A percentile compares a stretch with the other conserved stretches of the same genome.
These are phyloP conservation scores for Lumnitzera littorea DNA, from an alignment of 345 rosid genomes.

Conservation along the genomic window DNA sequence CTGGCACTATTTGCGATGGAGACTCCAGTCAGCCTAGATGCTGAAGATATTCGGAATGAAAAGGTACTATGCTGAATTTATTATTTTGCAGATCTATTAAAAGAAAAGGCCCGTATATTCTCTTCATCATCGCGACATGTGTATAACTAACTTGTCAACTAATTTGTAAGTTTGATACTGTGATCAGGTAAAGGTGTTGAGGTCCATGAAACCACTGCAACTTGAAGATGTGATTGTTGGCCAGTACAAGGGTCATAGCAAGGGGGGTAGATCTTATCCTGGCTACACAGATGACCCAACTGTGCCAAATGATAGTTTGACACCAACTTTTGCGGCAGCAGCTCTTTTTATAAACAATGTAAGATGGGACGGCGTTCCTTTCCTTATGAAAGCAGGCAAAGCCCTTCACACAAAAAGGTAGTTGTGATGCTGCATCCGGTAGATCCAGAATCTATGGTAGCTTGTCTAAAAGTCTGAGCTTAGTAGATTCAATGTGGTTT, in stretches of 20 bases:
- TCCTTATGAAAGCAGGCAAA: constrained; percentile 91
- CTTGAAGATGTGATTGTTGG: constrained; percentile 77
- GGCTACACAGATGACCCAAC: constrained; percentile 77
- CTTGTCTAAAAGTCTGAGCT: neutral
- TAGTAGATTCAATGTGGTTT: no score
- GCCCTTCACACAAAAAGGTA: constrained; percentile 78
- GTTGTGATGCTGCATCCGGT: neutral
- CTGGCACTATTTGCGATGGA: constrained; percentile 93
- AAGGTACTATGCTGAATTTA: constrained; percentile 39
- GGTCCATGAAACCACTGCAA: constrained; percentile 72
- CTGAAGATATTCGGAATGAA: constrained; percentile 87
- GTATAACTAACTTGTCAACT: neutral
- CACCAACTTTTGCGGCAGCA: constrained; percentile 92
- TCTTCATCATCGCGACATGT: neutral
- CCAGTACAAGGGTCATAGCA: constrained; percentile 81
- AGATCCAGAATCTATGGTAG: neutral
- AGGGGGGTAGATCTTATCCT: constrained; percentile 45
- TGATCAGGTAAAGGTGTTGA: constrained; percentile 73
- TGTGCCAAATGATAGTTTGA: constrained; percentile 57
- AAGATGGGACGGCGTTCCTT: constrained; percentile 96
- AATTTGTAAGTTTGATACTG: neutral
- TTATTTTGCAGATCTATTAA: neutral
- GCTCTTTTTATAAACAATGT: constrained; percentile 83
- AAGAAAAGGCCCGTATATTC: neutral
- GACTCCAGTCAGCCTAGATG: constrained; percentile 94